phyloP scores from a whole-genome alignment of 495 filamentous ascomycete genomes.

The Aspergillus egyptiacus region DNA sequence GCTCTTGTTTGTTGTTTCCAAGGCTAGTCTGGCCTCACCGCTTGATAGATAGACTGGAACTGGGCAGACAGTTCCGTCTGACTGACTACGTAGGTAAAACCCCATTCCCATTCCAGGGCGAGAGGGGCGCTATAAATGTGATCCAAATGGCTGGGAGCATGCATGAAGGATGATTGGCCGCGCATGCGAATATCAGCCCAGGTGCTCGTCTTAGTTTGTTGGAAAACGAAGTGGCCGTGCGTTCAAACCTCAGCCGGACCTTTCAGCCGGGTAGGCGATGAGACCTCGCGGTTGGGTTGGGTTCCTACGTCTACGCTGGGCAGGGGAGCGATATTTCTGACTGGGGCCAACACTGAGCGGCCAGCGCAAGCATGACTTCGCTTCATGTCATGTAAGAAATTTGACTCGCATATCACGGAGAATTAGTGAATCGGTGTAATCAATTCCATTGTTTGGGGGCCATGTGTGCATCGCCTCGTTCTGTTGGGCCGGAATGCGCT shows the following conservation, averaged over 20 bases:
- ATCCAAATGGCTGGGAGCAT: slow-evolving; percentile 1
- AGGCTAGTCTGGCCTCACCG: slow-evolving; percentile 7
- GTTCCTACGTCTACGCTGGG: not conserved
- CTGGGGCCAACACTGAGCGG: not conserved
- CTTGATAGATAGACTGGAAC: slow-evolving; percentile 1
- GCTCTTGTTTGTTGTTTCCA: not conserved
- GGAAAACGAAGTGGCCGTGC: not conserved
- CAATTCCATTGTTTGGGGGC: slow-evolving; percentile 1
- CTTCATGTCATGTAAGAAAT: slow-evolving; percentile 3
- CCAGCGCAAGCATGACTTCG: not conserved
- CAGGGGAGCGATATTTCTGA: not conserved
- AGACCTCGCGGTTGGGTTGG: slow-evolving; percentile 1
- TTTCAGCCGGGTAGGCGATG: too few relatives aligned
- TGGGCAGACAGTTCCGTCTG: too few relatives aligned
- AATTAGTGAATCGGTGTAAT: not conserved
- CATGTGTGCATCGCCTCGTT: slow-evolving; percentile 3
- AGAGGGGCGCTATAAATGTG: slow-evolving; percentile 3
- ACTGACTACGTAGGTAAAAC: too few relatives aligned
- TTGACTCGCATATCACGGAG: slow-evolving; percentile 10
- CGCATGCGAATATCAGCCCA: not conserved
- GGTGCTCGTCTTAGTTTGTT: not conserved
- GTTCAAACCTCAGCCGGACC: not conserved
- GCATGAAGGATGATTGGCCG: not conserved
- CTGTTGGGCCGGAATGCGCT: slow-evolving; percentile 7
- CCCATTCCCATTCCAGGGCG: slow-evolving; percentile 2